These are phyloP conservation scores for Metschnikowia koreensis DNA, from an alignment of 805 yeast genomes.

Conservation along the genomic window DNA sequence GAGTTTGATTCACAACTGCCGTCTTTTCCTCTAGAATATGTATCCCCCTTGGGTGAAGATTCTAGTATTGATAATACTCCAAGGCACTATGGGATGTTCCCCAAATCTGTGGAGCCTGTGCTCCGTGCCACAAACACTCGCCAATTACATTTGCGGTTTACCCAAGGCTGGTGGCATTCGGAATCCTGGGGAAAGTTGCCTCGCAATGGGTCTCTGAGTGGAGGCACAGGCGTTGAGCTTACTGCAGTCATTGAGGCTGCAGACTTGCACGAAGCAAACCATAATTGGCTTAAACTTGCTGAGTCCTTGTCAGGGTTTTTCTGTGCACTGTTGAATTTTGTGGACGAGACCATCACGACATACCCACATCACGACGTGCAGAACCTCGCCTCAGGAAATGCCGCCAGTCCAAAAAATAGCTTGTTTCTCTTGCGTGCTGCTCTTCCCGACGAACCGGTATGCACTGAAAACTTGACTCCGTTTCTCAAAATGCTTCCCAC, in stretches of 20 bases:
- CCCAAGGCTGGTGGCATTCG: slow-evolving; percentile 95
- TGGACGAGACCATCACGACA: slow-evolving; percentile 76
- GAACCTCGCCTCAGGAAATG: slow-evolving; percentile 23
- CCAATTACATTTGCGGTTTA: slow-evolving; percentile 79
- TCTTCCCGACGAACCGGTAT: slow-evolving; percentile 90
- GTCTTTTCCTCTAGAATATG: slow-evolving; percentile 24
- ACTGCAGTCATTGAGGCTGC: slow-evolving; percentile 82
- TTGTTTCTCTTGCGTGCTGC: slow-evolving; percentile 74
- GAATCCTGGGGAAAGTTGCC: slow-evolving; percentile 86
- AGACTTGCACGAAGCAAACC: slow-evolving; percentile 50
- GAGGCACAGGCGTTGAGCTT: slow-evolving; percentile 94
- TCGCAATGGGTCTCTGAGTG: slow-evolving; percentile 63
- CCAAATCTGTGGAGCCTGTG: slow-evolving; percentile 77
- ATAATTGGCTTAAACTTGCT: slow-evolving; percentile 68
- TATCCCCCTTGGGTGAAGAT: slow-evolving; percentile 14
- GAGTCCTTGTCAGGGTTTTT: slow-evolving; percentile 85
- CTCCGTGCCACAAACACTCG: slow-evolving; percentile 62
- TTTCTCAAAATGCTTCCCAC: slow-evolving; percentile 87
- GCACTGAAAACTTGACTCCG: slow-evolving; percentile 96
- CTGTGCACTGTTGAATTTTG: slow-evolving; percentile 91
- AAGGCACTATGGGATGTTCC: slow-evolving; percentile 67
- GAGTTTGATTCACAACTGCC: slow-evolving; percentile 63
- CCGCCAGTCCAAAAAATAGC: slow-evolving; percentile 31
- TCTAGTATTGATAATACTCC: neutral
- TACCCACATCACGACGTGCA: slow-evolving; percentile 45